Evolutionary conservation across 768 basidiomycete species (phyloP).

Genomic region (Lyophyllum shimeji): DNA sequence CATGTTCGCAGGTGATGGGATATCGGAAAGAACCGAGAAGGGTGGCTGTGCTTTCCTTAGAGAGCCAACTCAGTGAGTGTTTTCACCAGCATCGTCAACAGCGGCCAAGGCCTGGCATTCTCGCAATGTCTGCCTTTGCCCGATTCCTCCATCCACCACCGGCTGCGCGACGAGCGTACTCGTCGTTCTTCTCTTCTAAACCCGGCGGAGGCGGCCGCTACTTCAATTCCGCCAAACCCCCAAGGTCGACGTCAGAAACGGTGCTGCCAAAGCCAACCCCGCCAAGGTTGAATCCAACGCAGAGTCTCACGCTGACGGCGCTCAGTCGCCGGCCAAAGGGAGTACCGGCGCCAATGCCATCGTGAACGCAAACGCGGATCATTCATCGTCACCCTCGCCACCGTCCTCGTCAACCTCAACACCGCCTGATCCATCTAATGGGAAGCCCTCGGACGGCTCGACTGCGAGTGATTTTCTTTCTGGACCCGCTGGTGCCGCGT

Average conservation of each 20-base stretch:
- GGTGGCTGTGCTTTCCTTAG: constrained; percentile 15
- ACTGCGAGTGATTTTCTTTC: not conserved
- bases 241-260: constrained; percentile 41
- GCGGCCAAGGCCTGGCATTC: constrained; percentile 10
- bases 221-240: constrained; percentile 74
- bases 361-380: constrained; percentile 12
- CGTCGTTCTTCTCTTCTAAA: constrained; percentile 79
- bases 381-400: constrained; percentile 4
- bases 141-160: constrained; percentile 49
- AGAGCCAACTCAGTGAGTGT: not conserved
- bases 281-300: constrained; percentile 26
- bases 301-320: constrained; percentile 18
- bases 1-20: not conserved
- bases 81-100: constrained; percentile 12
- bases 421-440: constrained; percentile 13
- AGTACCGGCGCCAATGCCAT: not conserved
- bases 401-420: constrained; percentile 14
- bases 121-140: constrained; percentile 48
- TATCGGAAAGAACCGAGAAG: constrained; percentile 9
- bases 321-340: constrained; percentile 13
- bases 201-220: constrained; percentile 67
- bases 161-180: constrained; percentile 59
- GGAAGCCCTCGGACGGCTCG: not conserved
- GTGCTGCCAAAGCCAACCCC: constrained; percentile 26
- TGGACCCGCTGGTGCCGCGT: not conserved